These are phyloP conservation scores for Anthracocystis panici-leucophaei DNA, from an alignment of 1,284 basidiomycete genomes.

Conservation along the genomic window DNA sequence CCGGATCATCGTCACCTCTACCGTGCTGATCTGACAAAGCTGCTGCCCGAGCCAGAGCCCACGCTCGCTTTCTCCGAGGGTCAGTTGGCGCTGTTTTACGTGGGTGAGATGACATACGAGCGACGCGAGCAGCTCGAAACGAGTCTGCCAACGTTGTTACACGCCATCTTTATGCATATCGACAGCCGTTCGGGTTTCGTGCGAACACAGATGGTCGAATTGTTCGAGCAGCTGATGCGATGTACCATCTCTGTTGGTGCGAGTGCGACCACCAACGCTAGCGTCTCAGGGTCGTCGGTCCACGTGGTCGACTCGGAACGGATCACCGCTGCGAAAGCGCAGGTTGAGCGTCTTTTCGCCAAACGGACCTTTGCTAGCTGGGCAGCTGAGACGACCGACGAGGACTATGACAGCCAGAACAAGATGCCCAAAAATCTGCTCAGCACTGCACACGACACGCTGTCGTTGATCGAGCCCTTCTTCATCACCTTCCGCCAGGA, in stretches of 20 bases:
- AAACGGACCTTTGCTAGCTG: constrained; percentile 37
- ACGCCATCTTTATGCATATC: constrained; percentile 84
- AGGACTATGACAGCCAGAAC: constrained; percentile 31
- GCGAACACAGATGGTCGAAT: constrained; percentile 78
- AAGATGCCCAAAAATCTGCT: constrained; percentile 43
- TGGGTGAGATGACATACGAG: constrained; percentile 84
- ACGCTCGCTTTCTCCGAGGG: constrained; percentile 76
- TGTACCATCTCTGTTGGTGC: constrained; percentile 42
- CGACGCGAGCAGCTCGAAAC: constrained; percentile 80
- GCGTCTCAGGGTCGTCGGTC: constrained; percentile 12
- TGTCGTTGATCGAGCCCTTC: constrained; percentile 35
- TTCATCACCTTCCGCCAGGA: constrained; percentile 74
- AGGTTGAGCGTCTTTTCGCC: constrained; percentile 39
- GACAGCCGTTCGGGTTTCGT: constrained; percentile 82
- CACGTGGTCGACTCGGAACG: constrained; percentile 27
- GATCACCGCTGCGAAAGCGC: constrained; percentile 28
- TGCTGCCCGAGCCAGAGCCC: constrained; percentile 42
- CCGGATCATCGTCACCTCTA: constrained; percentile 67
- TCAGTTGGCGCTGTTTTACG: constrained; percentile 87
- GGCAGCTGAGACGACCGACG: constrained; percentile 28
- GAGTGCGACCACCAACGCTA: constrained; percentile 10
- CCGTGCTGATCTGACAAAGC: constrained; percentile 44
- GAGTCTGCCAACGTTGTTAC: constrained; percentile 81
- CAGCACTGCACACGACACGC: constrained; percentile 30
- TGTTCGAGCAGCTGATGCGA: constrained; percentile 71